Conservation (phyloP, 129 eudicot species). For the Daucus carota region DH1_v3.0 NC_030382.2:48670501-48671000, state of each 20-base stretch:
- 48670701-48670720: background rate
- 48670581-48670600: slow-evolving; percentile 55
- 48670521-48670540: slow-evolving; percentile 11
- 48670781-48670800: background rate
- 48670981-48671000: slow-evolving; percentile 89
- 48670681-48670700: background rate
- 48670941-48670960: slow-evolving; percentile 89
- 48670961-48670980: slow-evolving; percentile 77
- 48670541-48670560: slow-evolving; percentile 31
- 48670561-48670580: slow-evolving; percentile 40
- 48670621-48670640: slow-evolving; percentile 81
- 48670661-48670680: slow-evolving; percentile 83
- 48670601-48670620: slow-evolving; percentile 99
- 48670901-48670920: slow-evolving; percentile 97
- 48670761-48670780: background rate
- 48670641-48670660: slow-evolving; percentile 58
- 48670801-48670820: background rate
- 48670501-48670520: background rate
- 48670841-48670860: background rate
- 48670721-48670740: background rate
- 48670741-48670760: background rate
- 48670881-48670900: background rate
- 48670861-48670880: background rate
- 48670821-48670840: background rate
- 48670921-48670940: slow-evolving; percentile 76